A percentile compares a stretch with the other conserved stretches of the same genome.
These are phyloP conservation scores for Leccinum griseonigrum DNA, from an alignment of 1,284 basidiomycete species.

Conservation along the genomic window DNA sequence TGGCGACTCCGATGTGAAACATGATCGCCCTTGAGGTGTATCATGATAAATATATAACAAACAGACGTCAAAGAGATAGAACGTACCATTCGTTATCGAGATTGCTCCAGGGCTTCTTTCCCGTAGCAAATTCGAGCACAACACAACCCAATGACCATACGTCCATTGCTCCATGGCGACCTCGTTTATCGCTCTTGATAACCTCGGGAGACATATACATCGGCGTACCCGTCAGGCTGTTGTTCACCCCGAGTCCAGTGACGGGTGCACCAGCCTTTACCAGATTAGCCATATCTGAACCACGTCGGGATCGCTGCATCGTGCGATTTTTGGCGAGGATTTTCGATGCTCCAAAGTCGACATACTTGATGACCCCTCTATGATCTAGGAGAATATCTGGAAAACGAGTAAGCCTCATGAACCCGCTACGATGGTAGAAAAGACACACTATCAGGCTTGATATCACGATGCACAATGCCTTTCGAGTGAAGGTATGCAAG, in stretches of 20 bases:
- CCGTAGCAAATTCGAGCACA: slow-evolving; percentile 94
- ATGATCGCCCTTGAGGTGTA: slow-evolving; percentile 77
- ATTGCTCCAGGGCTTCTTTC: slow-evolving; percentile 97
- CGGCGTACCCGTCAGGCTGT: slow-evolving; percentile 93
- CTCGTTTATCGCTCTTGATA: slow-evolving; percentile 88
- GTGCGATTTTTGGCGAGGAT: slow-evolving; percentile 93
- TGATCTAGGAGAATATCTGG: slow-evolving; percentile 94
- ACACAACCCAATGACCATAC: slow-evolving; percentile 98
- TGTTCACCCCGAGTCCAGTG: slow-evolving; percentile 53
- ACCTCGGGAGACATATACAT: slow-evolving; percentile 99
- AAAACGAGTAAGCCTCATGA: slow-evolving; percentile 15
- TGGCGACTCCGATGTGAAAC: slow-evolving; percentile 98
- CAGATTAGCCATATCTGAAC: slow-evolving; percentile 35
- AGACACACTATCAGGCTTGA: slow-evolving; percentile 97
- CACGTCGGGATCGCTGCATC: slow-evolving; percentile 71
- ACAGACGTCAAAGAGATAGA: background rate
- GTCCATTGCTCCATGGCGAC: slow-evolving; percentile 95
- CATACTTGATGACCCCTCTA: slow-evolving; percentile 93
- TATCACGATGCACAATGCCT: slow-evolving; percentile 93
- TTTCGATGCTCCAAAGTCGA: slow-evolving; percentile 99
- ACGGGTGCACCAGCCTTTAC: slow-evolving; percentile 31
- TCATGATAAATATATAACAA: slow-evolving; percentile 3
- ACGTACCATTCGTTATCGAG: slow-evolving; percentile 97
- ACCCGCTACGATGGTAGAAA: slow-evolving; percentile 5
- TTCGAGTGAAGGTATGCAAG: slow-evolving; percentile 92